Conservation (phyloP, 2,329 filamentous ascomycete species). For the Fusarium sp. region DNA sequence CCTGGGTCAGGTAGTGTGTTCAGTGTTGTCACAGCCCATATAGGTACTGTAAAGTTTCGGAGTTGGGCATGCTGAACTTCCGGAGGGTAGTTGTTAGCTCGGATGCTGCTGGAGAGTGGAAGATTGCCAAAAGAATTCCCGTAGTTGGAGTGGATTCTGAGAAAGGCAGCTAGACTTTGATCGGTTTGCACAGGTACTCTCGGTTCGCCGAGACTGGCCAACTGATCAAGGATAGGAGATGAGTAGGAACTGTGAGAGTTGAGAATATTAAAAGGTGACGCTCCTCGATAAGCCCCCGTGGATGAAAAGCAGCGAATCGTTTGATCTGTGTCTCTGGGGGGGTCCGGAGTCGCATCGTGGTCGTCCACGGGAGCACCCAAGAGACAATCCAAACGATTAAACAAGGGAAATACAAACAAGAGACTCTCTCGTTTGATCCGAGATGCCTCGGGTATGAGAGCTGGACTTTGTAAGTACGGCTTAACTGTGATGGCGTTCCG, state of each 20-base stretch:
- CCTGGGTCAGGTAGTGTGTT: slow-evolving; percentile 13
- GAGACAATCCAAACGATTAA: neutral
- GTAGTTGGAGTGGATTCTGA: neutral
- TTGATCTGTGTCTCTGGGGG: neutral
- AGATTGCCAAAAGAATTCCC: slow-evolving; percentile 17
- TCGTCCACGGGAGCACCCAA: neutral
- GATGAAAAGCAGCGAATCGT: neutral
- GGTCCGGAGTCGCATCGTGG: fast-evolving
- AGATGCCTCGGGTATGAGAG: neutral
- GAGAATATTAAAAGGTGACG: neutral
- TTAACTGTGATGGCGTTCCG: neutral
- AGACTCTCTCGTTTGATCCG: neutral
- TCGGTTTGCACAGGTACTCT: neutral
- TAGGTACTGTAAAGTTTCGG: neutral
- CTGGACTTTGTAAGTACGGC: neutral
- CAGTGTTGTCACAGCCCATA: slow-evolving; percentile 10
- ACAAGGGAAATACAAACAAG: neutral
- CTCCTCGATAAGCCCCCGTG: fast-evolving
- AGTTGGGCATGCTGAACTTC: slow-evolving; percentile 6
- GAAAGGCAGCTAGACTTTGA: fast-evolving
- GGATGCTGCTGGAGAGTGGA: neutral
- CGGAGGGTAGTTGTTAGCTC: neutral
- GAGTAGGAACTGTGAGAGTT: neutral
- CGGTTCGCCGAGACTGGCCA: neutral
- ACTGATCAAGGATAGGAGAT: fast-evolving